phyloP scores from a whole-genome alignment of 345 rosid genomes.

The Kernera saxatilis region DNA sequence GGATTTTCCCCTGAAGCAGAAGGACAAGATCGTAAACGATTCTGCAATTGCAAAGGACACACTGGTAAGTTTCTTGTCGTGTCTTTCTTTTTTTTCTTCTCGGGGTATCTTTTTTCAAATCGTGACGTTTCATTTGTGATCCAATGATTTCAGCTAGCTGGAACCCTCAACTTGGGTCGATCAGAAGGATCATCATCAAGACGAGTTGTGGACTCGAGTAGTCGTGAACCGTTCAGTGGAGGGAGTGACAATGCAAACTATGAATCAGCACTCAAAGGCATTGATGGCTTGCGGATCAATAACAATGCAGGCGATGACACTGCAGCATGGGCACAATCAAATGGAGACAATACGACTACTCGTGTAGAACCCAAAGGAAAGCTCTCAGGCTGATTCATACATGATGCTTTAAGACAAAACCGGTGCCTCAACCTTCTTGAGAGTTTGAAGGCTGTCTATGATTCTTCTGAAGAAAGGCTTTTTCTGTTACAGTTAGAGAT shows the following conservation, averaged over 20 bases:
- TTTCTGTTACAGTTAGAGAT: background rate
- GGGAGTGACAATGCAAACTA: slow-evolving; percentile 43
- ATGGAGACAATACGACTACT: slow-evolving; percentile 13
- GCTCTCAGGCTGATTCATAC: slow-evolving; percentile 14
- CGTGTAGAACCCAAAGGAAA: slow-evolving; percentile 11
- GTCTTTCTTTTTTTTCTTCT: background rate
- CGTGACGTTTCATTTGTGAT: background rate
- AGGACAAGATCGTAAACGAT: slow-evolving; percentile 61
- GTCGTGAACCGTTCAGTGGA: slow-evolving; percentile 49
- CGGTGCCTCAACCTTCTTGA: slow-evolving; percentile 1
- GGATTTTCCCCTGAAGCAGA: slow-evolving; percentile 60
- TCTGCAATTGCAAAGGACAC: slow-evolving; percentile 34
- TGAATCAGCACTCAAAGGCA: slow-evolving; percentile 58
- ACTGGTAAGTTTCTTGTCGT: background rate
- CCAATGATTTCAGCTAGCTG: slow-evolving; percentile 40
- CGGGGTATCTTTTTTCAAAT: background rate
- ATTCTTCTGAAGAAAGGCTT: slow-evolving; percentile 17
- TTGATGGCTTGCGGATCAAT: slow-evolving; percentile 56
- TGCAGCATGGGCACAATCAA: slow-evolving; percentile 6
- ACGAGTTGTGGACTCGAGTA: slow-evolving; percentile 46
- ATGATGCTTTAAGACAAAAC: background rate
- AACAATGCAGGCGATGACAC: slow-evolving; percentile 21
- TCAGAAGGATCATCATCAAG: slow-evolving; percentile 62
- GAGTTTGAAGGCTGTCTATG: slow-evolving; percentile 7
- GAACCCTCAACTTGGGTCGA: slow-evolving; percentile 49